Evolutionary conservation across 352 stramenopile species (phyloP), one percentile per base, ranked within the genome.

Genomic region (Thraustochytrium striatum): DNA sequence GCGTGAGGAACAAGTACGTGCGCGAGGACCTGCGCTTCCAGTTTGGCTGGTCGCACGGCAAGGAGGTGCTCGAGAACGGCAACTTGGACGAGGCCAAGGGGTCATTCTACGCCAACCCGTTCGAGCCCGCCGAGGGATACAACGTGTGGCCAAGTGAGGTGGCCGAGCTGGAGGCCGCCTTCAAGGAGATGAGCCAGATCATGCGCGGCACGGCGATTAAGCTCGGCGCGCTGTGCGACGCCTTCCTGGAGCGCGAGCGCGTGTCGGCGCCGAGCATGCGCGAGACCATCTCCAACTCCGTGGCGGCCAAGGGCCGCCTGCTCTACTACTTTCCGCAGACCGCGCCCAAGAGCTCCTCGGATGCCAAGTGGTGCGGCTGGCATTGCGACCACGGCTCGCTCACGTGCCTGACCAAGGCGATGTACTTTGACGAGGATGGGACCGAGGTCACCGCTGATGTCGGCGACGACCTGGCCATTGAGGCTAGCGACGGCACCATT

Each of bases 61-160:
- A 97, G 85, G 94, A 98, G 86, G 96, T 93, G 53, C 81, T 97
- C 25, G 84, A 89, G 41, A 87, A 93, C 81, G 91, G 94, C 81
- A 89, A 92, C 79, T 92, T 93, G 1, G 94, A 98, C 85, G 90
- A 89, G 69, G 90, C 89, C 72, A 98, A 98, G 83, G 94, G 90
- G 1, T 96, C 89, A 69, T 98, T 96, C 84, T 98, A 98, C 86
- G 97, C 96, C 84, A 98, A 98, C 87, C 93, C 94, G 2, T 83
- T 97, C 62, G 87, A 86, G 28, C 95, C 97, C 86, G 83, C 87
- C 62, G 87, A 91, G 82, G 89, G 95, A 81, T 89, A 91, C 7
- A 98, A 98, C 85, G 88, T 98, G 8, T 98, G 92, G 92, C 93
- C 92, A 0, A 80, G 85, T 72, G 86, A 92, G 47, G 62, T 97